These are phyloP conservation scores for Chlamydomonas urium DNA, from an alignment of 139 green algal genomes.

Conservation along the genomic window DNA sequence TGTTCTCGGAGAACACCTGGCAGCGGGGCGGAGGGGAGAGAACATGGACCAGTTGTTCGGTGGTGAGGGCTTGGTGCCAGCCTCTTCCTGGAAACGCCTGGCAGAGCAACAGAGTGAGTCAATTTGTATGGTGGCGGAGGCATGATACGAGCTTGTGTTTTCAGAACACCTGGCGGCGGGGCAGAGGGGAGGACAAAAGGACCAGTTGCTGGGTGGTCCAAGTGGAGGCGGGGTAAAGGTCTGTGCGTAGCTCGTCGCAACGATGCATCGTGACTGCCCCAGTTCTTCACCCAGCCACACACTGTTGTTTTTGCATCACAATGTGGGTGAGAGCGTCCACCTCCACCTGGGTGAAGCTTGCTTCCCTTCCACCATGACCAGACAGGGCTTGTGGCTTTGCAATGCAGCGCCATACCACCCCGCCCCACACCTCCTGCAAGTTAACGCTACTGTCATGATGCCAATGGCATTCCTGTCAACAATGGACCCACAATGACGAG, in stretches of 20 bases:
- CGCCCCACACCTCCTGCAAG: too few relatives aligned
- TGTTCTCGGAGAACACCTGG: conserved; percentile 2
- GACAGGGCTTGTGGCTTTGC: background rate
- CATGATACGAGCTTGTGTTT: background rate
- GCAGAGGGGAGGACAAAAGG: background rate
- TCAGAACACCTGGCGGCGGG: background rate
- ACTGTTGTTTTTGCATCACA: background rate
- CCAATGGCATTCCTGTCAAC: too few relatives aligned
- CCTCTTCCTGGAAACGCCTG: background rate
- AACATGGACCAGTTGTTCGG: background rate
- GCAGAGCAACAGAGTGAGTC: background rate
- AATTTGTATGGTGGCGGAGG: background rate
- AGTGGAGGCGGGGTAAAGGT: too few relatives aligned
- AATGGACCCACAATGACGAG: background rate
- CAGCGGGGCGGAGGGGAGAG: background rate
- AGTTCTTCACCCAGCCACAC: too few relatives aligned
- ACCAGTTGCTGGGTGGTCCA: too few relatives aligned
- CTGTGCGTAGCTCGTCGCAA: too few relatives aligned
- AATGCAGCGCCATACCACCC: background rate
- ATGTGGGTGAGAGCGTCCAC: background rate
- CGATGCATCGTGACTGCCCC: too few relatives aligned
- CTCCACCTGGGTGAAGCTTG: background rate
- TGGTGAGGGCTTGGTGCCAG: background rate
- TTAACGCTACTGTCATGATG: too few relatives aligned
- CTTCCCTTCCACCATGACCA: background rate